phyloP scores from a whole-genome alignment of 305 asterid genomes.

The Solanum hybrid region DNA sequence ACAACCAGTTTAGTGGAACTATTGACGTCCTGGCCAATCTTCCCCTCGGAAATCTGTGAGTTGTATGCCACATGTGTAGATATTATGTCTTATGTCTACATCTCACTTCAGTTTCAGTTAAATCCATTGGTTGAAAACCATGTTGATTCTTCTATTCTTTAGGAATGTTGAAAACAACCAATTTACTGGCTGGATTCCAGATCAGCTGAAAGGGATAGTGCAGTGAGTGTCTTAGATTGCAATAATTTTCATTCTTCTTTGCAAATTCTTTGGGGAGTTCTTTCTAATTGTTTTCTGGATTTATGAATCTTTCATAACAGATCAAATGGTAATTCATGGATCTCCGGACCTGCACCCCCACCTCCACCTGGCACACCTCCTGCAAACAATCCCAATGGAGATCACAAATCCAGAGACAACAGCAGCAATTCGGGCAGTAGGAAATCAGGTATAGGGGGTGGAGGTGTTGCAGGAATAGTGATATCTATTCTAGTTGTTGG shows the following conservation, averaged over 20 bases:
- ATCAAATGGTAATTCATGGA: slow-evolving; percentile 57
- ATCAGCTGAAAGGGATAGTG: slow-evolving; percentile 59
- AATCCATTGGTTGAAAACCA: not conserved
- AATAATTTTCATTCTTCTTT: not conserved
- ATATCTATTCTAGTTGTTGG: slow-evolving; percentile 66
- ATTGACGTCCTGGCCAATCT: slow-evolving; percentile 48
- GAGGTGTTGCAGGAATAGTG: slow-evolving; percentile 83
- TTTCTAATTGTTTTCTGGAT: not conserved
- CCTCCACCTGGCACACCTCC: slow-evolving; percentile 99
- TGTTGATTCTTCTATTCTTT: not conserved
- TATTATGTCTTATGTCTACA: not conserved
- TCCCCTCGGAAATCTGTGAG: slow-evolving; percentile 46
- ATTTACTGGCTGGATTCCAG: slow-evolving; percentile 81
- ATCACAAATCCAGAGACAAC: slow-evolving; percentile 33
- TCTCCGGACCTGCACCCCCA: slow-evolving; percentile 76
- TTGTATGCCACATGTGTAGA: not conserved
- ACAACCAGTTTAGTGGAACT: slow-evolving; percentile 50
- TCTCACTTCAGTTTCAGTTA: not conserved
- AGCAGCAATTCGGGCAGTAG: slow-evolving; percentile 25
- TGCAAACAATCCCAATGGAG: slow-evolving; percentile 31
- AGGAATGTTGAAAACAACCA: slow-evolving; percentile 86
- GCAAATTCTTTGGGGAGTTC: not conserved
- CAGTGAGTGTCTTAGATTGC: slow-evolving; percentile 38
- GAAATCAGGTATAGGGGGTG: slow-evolving; percentile 70
- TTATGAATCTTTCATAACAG: slow-evolving; percentile 30